Base-by-base conservation (phyloP, 331 rosid genomes). In the Acacia pycnantha region DNA sequence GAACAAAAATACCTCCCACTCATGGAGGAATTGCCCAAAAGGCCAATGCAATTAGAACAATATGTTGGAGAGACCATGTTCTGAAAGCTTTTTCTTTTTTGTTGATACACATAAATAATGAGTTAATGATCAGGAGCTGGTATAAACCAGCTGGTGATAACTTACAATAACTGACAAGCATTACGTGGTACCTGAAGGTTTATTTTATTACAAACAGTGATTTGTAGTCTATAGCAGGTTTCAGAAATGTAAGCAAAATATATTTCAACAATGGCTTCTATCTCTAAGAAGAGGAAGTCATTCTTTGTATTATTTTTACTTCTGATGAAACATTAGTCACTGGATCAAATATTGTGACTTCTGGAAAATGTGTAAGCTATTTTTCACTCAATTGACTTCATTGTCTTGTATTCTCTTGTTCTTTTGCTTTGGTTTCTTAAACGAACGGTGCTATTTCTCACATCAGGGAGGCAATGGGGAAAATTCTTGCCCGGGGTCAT, bases 401-500 rank as follows among this genome's bases (percentile, higher is more conserved):
- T 27, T 46, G 3, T 11, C 19, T 71, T 81, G 66, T 62, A 12
- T 66, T n/a, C 41, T 61, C 58, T 54, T 71, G 33, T 35, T 74
- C 65, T 24, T 48, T 62, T 78, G 6, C 21, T 21, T 51, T 31
- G 43, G 62, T 31, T 31, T 31, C 19, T 73, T 29, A 4, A 62
- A 71, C 26, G 10, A 67, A 73, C 22, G n/a, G 41, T 71, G 68
- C 53, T 29, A 79, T 67, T 76, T 81, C 71, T 83, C 81, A 79
- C 70, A 87, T 74, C 81, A 96, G 99, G 99, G 99, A 96, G 72
- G 99, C 99, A 58, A 94, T 94, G 98, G 99, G 98, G 44, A 96
- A 94, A 91, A 15, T 96, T 84, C 95, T 96, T 78, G 99, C 98
- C 41, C 97, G 98, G 0, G 99, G 99, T 70, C 99, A 96, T 82